Percentiles rank a stretch among this genome's conserved stretches.
These are phyloP conservation scores for Ascochyta clinopodiicola DNA, from an alignment of 2,329 filamentous ascomycete species.

Conservation along the genomic window DNA sequence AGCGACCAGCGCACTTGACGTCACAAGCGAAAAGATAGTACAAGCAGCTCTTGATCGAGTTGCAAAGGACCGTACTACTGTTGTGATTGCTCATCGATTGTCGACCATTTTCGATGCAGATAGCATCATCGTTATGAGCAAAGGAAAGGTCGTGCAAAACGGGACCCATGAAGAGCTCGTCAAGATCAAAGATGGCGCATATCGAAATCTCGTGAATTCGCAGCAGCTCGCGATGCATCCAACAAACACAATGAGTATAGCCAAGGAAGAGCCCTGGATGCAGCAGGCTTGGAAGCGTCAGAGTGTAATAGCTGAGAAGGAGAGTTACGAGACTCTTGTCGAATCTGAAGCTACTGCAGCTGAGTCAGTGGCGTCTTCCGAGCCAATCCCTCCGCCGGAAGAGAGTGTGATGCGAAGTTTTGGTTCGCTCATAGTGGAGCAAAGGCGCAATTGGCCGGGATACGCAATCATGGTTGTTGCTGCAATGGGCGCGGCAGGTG, in stretches of 20 bases:
- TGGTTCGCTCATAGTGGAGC: constrained; percentile 25
- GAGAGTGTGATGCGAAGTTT: constrained; percentile 5
- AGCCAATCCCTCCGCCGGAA: background rate
- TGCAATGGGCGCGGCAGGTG: constrained; percentile 30
- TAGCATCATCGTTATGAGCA: constrained; percentile 73
- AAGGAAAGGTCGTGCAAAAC: constrained; percentile 72
- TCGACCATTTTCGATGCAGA: constrained; percentile 88
- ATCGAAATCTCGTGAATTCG: constrained; percentile 70
- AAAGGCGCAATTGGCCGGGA: constrained; percentile 22
- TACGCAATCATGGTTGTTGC: constrained; percentile 26
- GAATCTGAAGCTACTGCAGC: constrained; percentile 8
- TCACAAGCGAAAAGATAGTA: constrained; percentile 90
- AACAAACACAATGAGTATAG: constrained; percentile 44
- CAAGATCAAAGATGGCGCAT: constrained; percentile 63
- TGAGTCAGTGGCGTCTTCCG: constrained; percentile 46
- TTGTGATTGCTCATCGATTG: constrained; percentile 90
- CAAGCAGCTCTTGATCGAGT: constrained; percentile 88
- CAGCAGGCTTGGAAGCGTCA: constrained; percentile 46
- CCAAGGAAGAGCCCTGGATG: background rate
- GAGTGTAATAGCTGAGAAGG: constrained; percentile 11
- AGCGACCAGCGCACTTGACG: constrained; percentile 89
- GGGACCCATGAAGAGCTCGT: constrained; percentile 77
- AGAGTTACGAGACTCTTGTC: constrained; percentile 20
- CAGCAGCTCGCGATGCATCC: constrained; percentile 73
- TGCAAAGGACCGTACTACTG: constrained; percentile 83